A percentile compares a stretch with the other conserved stretches of the same genome.
These are phyloP conservation scores for Pleurotus tuber-regium DNA, from an alignment of 768 basidiomycete species.

Conservation along the genomic window DNA sequence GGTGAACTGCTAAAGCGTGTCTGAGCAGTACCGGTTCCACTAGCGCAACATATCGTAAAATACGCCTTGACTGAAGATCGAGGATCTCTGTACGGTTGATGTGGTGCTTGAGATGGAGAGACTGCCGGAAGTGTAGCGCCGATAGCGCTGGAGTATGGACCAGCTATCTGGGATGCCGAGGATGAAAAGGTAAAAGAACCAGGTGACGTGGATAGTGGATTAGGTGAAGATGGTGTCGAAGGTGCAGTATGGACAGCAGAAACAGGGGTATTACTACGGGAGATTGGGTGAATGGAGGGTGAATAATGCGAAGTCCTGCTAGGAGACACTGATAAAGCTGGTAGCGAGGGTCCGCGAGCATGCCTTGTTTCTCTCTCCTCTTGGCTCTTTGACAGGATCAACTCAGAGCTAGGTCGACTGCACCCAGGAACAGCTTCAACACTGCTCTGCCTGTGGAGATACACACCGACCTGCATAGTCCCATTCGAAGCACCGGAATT, in stretches of 20 bases:
- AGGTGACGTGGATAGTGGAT: conserved; percentile 18
- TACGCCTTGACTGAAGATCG: conserved; percentile 71
- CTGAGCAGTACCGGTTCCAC: conserved; percentile 75
- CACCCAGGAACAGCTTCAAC: conserved; percentile 75
- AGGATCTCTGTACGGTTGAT: conserved; percentile 75
- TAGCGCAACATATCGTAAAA: conserved; percentile 82
- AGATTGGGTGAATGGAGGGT: conserved; percentile 42
- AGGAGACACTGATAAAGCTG: conserved; percentile 28
- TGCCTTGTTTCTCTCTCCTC: conserved; percentile 14
- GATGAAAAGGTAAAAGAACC: conserved; percentile 14
- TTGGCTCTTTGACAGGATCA: conserved; percentile 11
- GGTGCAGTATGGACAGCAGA: conserved; percentile 16
- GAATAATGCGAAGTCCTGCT: conserved; percentile 38
- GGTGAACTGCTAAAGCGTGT: conserved; percentile 85
- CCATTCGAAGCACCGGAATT: conserved; percentile 18
- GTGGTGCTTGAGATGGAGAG: conserved; percentile 45
- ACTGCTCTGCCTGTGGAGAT: conserved; percentile 82
- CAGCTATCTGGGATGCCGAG: conserved; percentile 9
- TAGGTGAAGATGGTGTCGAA: conserved; percentile 19
- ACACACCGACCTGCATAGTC: conserved; percentile 73
- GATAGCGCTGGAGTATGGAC: conserved; percentile 7
- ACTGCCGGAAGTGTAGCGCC: conserved; percentile 34
- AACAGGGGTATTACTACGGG: conserved; percentile 43
- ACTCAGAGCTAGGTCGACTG: conserved; percentile 45
- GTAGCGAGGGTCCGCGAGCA: conserved; percentile 30